Evolutionary conservation across 208 protist genomes (phyloP).

Genomic region (Trypanosoma conorhini): DNA sequence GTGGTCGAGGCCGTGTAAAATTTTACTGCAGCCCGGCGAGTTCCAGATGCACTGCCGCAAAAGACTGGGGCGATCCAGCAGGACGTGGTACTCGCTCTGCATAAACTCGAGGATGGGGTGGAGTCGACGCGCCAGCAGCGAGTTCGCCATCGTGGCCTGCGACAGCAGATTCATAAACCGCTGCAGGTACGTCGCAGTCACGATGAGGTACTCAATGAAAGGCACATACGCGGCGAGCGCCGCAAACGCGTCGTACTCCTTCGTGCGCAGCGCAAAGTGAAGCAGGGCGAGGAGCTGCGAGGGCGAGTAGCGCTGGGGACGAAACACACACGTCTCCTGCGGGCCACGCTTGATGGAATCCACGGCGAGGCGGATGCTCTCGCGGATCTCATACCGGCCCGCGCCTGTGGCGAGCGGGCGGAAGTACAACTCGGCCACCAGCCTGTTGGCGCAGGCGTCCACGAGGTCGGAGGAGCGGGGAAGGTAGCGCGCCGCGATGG

Average conservation of each 20-base stretch:
- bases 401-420: constrained; percentile 38
- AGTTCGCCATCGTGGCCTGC: constrained; percentile 25
- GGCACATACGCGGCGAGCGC: constrained; percentile 59
- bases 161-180: constrained; percentile 52
- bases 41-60: constrained; percentile 75
- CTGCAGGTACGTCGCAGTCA: constrained; percentile 38
- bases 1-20: constrained; percentile 7
- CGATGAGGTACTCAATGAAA: constrained; percentile 66
- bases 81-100: constrained; percentile 56
- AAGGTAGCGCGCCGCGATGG: constrained; percentile 56
- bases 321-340: constrained; percentile 35
- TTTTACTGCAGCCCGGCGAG: constrained; percentile 9
- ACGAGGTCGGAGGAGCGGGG: constrained; percentile 40
- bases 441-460: constrained; percentile 45
- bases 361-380: constrained; percentile 33
- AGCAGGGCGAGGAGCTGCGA: constrained; percentile 69
- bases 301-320: constrained; percentile 50
- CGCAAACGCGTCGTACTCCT: constrained; percentile 50
- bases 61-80: constrained; percentile 51
- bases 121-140: constrained; percentile 29
- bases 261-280: constrained; percentile 51
- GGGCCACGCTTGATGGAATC: constrained; percentile 43
- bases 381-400: constrained; percentile 11
- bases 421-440: constrained; percentile 69
- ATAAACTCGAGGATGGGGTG: constrained; percentile 53